Conservation (phyloP, 2,329 filamentous ascomycete genomes). For the Orbilia quercus region DNA sequence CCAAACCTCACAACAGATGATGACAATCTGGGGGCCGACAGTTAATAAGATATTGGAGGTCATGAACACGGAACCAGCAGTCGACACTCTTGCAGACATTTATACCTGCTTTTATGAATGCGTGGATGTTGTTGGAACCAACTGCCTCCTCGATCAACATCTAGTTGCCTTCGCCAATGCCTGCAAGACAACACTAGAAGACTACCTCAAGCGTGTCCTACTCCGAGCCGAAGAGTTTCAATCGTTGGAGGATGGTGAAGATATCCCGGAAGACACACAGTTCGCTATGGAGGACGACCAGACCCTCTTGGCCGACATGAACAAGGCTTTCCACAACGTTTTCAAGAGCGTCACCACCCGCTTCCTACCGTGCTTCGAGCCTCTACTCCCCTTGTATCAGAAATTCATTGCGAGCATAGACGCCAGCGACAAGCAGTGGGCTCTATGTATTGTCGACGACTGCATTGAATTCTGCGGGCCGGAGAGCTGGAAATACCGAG, state of each 20-base stretch:
- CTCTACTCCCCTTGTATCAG: slow-evolving; percentile 84
- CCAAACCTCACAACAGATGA: slow-evolving; percentile 79
- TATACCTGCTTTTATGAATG: slow-evolving; percentile 99
- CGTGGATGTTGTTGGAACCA: slow-evolving; percentile 89
- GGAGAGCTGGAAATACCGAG: slow-evolving; percentile 85
- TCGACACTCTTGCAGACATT: slow-evolving; percentile 97
- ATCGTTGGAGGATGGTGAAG: slow-evolving; percentile 87
- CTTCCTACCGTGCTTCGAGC: slow-evolving; percentile 90
- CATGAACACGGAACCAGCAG: slow-evolving; percentile 84
- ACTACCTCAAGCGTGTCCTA: slow-evolving; percentile 88
- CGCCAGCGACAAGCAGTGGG: slow-evolving; percentile 95
- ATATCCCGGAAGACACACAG: slow-evolving; percentile 84
- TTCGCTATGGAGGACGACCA: slow-evolving; percentile 98
- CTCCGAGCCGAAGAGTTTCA: slow-evolving; percentile 85
- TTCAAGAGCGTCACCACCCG: slow-evolving; percentile 92
- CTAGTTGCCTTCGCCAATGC: slow-evolving; percentile 89
- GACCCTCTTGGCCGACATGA: slow-evolving; percentile 97
- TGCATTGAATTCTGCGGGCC: slow-evolving; percentile 95
- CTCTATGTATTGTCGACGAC: slow-evolving; percentile 98
- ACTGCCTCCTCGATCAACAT: slow-evolving; percentile 79
- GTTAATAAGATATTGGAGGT: slow-evolving; percentile 93
- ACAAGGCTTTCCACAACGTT: slow-evolving; percentile 98
- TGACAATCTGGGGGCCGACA: slow-evolving; percentile 83
- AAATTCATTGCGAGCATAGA: slow-evolving; percentile 83
- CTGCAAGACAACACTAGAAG: slow-evolving; percentile 84